Percentiles rank a stretch among this genome's conserved stretches.
Conservation (phyloP, 345 rosid species). For the Bruguiera parviflora region DNA sequence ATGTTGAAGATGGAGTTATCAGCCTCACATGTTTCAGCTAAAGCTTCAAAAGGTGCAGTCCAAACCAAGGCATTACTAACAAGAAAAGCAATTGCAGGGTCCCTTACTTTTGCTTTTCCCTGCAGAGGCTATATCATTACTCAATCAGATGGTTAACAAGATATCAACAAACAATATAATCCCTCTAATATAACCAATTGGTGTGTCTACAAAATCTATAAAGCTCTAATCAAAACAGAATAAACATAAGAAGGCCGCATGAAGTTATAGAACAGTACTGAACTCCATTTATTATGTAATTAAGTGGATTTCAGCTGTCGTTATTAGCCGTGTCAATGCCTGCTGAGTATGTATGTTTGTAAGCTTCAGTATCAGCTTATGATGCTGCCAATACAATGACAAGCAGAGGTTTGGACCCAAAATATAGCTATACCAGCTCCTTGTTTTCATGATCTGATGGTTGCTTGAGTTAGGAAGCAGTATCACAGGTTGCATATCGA, state of each 20-base stretch:
- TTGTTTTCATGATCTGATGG: neutral
- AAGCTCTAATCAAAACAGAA: neutral
- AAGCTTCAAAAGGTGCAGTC: slow-evolving; percentile 60
- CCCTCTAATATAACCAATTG: neutral
- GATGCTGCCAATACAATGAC: too few relatives aligned
- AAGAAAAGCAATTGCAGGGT: slow-evolving; percentile 39
- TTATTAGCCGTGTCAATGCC: too few relatives aligned
- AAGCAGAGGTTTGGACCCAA: neutral
- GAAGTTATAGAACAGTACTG: neutral
- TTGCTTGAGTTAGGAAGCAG: neutral
- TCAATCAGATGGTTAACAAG: slow-evolving; percentile 9
- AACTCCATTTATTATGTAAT: neutral
- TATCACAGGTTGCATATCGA: neutral
- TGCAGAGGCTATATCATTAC: slow-evolving; percentile 51
- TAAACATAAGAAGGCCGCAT: neutral
- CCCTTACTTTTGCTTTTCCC: slow-evolving; percentile 36
- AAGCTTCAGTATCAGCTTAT: neutral
- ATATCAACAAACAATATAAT: neutral
- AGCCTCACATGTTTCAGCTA: slow-evolving; percentile 74
- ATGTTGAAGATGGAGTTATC: slow-evolving; percentile 61
- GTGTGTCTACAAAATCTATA: neutral
- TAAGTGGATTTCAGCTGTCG: neutral
- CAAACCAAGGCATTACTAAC: slow-evolving; percentile 47
- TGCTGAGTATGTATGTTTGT: neutral
- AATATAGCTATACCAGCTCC: neutral